These are phyloP conservation scores for Ceratocystis cacaofunesta DNA, from an alignment of 2,329 filamentous ascomycete species.

Conservation along the genomic window DNA sequence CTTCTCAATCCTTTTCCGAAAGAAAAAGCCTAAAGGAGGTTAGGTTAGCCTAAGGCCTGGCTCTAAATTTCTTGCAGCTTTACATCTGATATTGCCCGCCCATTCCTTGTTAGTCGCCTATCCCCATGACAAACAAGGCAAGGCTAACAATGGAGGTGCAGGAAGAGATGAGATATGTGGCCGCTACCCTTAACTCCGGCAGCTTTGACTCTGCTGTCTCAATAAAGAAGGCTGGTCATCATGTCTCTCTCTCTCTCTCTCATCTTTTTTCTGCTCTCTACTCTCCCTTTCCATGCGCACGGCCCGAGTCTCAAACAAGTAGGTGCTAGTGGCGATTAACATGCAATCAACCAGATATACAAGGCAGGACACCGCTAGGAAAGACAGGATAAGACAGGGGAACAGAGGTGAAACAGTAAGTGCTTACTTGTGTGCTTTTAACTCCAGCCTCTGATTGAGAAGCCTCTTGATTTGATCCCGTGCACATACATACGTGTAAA, in stretches of 20 bases:
- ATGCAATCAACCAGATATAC: not conserved
- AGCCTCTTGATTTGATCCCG: not conserved
- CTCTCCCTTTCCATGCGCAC: not conserved
- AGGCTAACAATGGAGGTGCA: not conserved
- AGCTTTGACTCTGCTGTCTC: no score
- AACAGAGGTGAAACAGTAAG: not conserved
- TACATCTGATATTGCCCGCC: not conserved
- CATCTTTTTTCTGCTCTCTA: not conserved
- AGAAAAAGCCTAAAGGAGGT: not conserved
- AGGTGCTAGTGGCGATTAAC: not conserved
- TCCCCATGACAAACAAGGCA: not conserved
- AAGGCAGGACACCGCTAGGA: not conserved
- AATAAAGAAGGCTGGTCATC: not conserved
- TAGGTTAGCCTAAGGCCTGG: not conserved
- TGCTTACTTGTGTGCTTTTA: not conserved
- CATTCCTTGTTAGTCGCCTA: not conserved
- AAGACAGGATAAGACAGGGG: not conserved
- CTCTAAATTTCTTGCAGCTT: not conserved
- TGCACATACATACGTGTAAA: no score
- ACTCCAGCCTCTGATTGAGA: not conserved
- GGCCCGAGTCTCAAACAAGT: not conserved
- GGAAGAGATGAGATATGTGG: no score
- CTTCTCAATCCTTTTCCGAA: conserved; percentile 2
- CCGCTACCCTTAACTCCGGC: no score
- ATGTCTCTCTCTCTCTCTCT: not conserved